Evolutionary conservation across 805 yeast genomes (phyloP).

Genomic region (Limtongozyma cylindracea): DNA sequence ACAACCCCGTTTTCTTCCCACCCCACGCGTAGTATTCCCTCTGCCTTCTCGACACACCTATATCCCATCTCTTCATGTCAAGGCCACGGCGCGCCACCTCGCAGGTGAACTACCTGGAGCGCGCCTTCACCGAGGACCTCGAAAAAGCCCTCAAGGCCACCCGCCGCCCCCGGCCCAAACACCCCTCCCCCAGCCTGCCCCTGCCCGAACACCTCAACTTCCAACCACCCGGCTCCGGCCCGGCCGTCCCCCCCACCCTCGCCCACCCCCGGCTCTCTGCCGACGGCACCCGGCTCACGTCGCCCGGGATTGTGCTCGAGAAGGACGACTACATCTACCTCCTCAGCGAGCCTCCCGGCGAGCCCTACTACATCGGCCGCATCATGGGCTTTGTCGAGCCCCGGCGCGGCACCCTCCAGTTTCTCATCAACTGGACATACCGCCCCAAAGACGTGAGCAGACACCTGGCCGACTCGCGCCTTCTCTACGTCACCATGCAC

Average conservation of each 20-base stretch:
- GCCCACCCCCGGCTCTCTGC: slow-evolving; percentile 17
- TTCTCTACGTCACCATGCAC: slow-evolving; percentile 67
- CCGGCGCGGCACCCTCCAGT: slow-evolving; percentile 6
- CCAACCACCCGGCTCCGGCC: too few relatives aligned
- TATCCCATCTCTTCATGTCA: too few relatives aligned
- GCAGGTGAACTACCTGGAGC: too few relatives aligned
- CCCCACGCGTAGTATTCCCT: too few relatives aligned
- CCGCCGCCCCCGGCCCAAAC: too few relatives aligned
- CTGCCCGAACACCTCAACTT: too few relatives aligned
- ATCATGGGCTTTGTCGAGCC: slow-evolving; percentile 43
- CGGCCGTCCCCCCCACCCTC: slow-evolving; percentile 9
- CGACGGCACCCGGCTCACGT: slow-evolving; percentile 9
- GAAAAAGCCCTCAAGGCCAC: too few relatives aligned
- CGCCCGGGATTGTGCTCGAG: slow-evolving; percentile 7
- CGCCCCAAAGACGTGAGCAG: slow-evolving; percentile 68
- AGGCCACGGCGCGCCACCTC: too few relatives aligned
- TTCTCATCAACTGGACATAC: slow-evolving; percentile 78
- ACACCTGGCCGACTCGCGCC: slow-evolving; percentile 40
- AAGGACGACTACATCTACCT: slow-evolving; percentile 55
- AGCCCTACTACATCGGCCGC: slow-evolving; percentile 76
- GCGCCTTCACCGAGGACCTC: too few relatives aligned
- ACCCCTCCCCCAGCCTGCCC: too few relatives aligned
- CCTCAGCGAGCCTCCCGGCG: slow-evolving; percentile 84
- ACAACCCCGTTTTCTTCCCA: too few relatives aligned
- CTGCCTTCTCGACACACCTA: too few relatives aligned